Evolutionary conservation across 345 rosid genomes (phyloP).

Genomic region (Eucalyptus coolabah): DNA sequence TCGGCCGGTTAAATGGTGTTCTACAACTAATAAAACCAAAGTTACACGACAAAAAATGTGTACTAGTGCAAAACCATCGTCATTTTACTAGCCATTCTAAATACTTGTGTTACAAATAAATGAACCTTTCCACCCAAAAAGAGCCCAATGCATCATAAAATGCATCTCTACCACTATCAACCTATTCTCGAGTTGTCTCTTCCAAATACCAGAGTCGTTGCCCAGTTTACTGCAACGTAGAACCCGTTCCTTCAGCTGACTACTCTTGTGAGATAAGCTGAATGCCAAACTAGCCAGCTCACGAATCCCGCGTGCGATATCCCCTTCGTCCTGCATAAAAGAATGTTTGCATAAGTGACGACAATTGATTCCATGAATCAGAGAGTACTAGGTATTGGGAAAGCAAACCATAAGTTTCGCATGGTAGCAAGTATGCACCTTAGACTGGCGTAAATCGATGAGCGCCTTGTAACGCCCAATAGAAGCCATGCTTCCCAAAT

Average conservation of each 20-base stretch:
- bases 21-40: too few relatives aligned
- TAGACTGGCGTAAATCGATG: too few relatives aligned
- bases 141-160: too few relatives aligned
- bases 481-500: too few relatives aligned
- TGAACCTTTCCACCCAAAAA: too few relatives aligned
- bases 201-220: constrained; percentile 56
- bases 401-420: neutral
- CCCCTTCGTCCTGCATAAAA: constrained; percentile 34
- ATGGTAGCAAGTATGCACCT: constrained; percentile 5
- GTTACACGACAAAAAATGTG: too few relatives aligned
- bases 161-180: too few relatives aligned
- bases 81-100: too few relatives aligned
- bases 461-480: too few relatives aligned
- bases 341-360: neutral
- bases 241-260: constrained; percentile 64
- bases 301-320: constrained; percentile 36
- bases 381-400: neutral
- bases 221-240: constrained; percentile 60
- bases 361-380: neutral
- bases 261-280: constrained; percentile 58
- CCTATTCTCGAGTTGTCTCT: constrained; percentile 7
- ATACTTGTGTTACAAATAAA: too few relatives aligned
- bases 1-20: too few relatives aligned
- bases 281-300: constrained; percentile 60
- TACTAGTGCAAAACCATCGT: too few relatives aligned